Conservation (phyloP, 23 red algal genomes). For the Rhodosorus marinus region DNA sequence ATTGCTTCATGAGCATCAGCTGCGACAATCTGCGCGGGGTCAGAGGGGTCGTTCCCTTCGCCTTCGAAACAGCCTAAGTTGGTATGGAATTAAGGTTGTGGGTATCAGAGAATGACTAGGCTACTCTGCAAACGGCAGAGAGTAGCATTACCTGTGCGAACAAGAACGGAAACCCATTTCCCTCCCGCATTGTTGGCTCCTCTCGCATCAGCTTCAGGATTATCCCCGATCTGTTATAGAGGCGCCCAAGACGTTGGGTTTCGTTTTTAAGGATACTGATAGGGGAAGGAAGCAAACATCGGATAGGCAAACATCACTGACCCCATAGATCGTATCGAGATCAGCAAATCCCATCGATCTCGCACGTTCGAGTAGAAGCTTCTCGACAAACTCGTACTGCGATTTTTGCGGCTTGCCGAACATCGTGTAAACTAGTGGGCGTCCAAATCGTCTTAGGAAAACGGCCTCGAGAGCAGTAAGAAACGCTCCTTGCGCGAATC, state of each 20-base stretch:
- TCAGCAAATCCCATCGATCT: background rate
- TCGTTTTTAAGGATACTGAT: no score
- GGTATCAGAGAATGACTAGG: no score
- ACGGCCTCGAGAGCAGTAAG: slow-evolving; percentile 20
- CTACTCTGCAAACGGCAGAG: no score
- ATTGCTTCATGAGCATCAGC: background rate
- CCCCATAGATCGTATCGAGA: slow-evolving; percentile 4
- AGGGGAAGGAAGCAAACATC: no score
- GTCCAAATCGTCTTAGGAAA: slow-evolving; percentile 8
- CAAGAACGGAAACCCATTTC: slow-evolving; percentile 26
- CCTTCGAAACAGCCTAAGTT: slow-evolving; percentile 41
- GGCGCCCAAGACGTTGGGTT: no score
- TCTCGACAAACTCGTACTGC: slow-evolving; percentile 25
- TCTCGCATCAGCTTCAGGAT: slow-evolving; percentile 47
- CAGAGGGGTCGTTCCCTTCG: slow-evolving; percentile 21
- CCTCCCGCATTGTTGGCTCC: slow-evolving; percentile 40
- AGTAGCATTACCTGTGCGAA: no score
- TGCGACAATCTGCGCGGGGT: slow-evolving; percentile 35
- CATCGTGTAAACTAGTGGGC: slow-evolving; percentile 8
- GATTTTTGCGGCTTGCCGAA: slow-evolving; percentile 38
- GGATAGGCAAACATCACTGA: no score
- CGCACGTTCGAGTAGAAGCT: slow-evolving; percentile 8
- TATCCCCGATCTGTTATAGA: slow-evolving; percentile 59
- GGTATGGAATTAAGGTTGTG: no score
- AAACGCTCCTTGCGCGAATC: slow-evolving; percentile 41